Conservation (phyloP, 805 yeast genomes). For the Tetrapisispora phaffii region DNA sequence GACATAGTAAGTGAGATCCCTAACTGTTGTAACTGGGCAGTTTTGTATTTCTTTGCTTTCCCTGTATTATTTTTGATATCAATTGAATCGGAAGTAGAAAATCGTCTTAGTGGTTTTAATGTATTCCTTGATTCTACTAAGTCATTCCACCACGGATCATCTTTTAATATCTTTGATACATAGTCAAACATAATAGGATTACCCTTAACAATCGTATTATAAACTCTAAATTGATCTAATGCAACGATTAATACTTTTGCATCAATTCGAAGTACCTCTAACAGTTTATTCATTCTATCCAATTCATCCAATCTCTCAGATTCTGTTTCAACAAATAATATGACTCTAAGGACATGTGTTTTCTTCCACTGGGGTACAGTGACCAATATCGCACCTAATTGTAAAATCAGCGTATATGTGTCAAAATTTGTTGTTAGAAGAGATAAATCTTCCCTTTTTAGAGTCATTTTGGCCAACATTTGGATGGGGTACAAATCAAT, state of each 20-base stretch:
- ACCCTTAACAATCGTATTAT: constrained; percentile 73
- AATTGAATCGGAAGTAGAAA: constrained; percentile 26
- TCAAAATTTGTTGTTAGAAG: constrained; percentile 84
- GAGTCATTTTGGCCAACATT: constrained; percentile 69
- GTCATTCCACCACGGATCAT: constrained; percentile 84
- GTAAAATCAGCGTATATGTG: constrained; percentile 87
- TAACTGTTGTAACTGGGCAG: constrained; percentile 60
- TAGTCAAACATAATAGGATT: constrained; percentile 34
- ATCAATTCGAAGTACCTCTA: constrained; percentile 72
- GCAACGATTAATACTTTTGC: constrained; percentile 73
- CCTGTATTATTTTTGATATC: constrained; percentile 10
- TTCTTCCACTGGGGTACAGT: constrained; percentile 91
- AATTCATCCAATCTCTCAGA: constrained; percentile 64
- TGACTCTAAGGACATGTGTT: constrained; percentile 64
- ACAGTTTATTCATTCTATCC: constrained; percentile 47
- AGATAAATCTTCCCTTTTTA: constrained; percentile 24
- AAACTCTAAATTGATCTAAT: constrained; percentile 47
- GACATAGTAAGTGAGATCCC: constrained; percentile 77
- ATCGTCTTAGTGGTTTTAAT: constrained; percentile 20
- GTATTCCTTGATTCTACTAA: constrained; percentile 47
- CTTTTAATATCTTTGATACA: constrained; percentile 41
- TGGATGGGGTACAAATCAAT: constrained; percentile 95
- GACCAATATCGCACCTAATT: constrained; percentile 82
- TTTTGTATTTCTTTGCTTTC: constrained; percentile 25
- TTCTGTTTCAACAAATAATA: constrained; percentile 77